Percentiles rank a stretch among this genome's conserved stretches.
These are phyloP conservation scores for Fusarium begoniae DNA, from an alignment of 2,329 filamentous ascomycete species.

Conservation along the genomic window DNA sequence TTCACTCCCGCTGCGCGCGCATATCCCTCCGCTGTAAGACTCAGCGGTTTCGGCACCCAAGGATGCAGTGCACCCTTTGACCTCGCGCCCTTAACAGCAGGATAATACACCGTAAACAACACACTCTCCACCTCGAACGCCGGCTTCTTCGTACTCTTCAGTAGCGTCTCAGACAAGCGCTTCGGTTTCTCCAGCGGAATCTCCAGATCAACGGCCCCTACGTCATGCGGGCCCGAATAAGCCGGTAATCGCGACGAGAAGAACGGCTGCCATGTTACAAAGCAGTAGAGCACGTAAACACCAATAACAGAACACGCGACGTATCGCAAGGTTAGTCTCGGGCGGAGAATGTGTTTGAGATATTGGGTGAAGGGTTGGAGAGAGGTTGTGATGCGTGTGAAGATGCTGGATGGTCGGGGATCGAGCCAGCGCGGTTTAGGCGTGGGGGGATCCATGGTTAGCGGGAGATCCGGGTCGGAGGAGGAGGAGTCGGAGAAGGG, in stretches of 20 bases:
- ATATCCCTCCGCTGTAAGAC: constrained; percentile 57
- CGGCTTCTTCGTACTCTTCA: constrained; percentile 48
- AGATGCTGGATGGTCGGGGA: constrained; percentile 20
- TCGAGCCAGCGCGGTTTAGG: constrained; percentile 39
- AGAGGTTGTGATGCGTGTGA: constrained; percentile 17
- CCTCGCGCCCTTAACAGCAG: constrained; percentile 44
- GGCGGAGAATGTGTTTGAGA: constrained; percentile 37
- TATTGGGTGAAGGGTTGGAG: constrained; percentile 14
- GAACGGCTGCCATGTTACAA: constrained; percentile 52
- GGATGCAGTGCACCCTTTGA: constrained; percentile 47
- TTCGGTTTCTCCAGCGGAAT: constrained; percentile 49
- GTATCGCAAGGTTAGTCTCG: constrained; percentile 49
- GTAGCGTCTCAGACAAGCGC: constrained; percentile 45
- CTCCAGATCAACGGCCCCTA: constrained; percentile 60
- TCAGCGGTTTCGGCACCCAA: constrained; percentile 57
- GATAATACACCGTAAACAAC: constrained; percentile 61
- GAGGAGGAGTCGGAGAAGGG: constrained; percentile 9
- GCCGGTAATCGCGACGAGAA: constrained; percentile 55
- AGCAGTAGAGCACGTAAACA: constrained; percentile 52
- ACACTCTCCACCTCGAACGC: constrained; percentile 59
- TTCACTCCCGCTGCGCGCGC: constrained; percentile 56
- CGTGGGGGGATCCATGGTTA: constrained; percentile 20
- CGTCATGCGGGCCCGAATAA: constrained; percentile 56
- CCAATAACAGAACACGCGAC: constrained; percentile 41
- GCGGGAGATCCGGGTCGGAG: constrained; percentile 32